Conservation (phyloP, 164 flowering plant species). For the Taxillus chinensis region DNA sequence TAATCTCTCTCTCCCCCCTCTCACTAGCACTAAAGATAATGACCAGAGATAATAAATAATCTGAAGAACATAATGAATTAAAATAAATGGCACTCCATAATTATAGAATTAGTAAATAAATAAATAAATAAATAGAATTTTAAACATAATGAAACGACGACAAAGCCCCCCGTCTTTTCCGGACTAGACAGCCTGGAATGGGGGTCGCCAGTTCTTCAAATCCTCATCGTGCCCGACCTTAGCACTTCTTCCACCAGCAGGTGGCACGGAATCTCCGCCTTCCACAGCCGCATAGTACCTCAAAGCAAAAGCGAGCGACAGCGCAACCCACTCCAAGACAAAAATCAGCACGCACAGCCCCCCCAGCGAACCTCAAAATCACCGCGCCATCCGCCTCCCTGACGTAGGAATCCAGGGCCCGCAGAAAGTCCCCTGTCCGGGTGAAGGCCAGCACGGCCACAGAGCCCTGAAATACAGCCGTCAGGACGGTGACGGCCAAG, state of each 20-base stretch:
- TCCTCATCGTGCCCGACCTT: slow-evolving; percentile 14
- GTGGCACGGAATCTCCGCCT: slow-evolving; percentile 3
- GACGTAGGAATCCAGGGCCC: slow-evolving; percentile 48
- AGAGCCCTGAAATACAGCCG: slow-evolving; percentile 75
- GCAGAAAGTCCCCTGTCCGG: slow-evolving; percentile 38
- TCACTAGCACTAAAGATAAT: too few species aligned
- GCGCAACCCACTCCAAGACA: slow-evolving; percentile 61
- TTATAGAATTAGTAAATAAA: too few species aligned
- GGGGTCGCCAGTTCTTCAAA: slow-evolving; percentile 30
- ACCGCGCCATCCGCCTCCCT: slow-evolving; percentile 55
- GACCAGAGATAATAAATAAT: too few species aligned
- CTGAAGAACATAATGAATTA: too few species aligned
- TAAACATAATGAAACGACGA: too few species aligned
- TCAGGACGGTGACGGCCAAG: slow-evolving; percentile 62
- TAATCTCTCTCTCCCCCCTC: too few species aligned
- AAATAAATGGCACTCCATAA: too few species aligned
- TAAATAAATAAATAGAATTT: too few species aligned
- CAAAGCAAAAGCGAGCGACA: slow-evolving; percentile 50
- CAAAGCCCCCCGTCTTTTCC: too few species aligned
- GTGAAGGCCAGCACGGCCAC: slow-evolving; percentile 60
- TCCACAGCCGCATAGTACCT: slow-evolving; percentile 45
- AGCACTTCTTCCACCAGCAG: slow-evolving; percentile 3
- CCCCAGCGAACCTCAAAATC: slow-evolving; percentile 60
- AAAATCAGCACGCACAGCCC: slow-evolving; percentile 48
- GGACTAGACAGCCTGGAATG: slow-evolving; percentile 19